Evolutionary conservation across 2,329 filamentous ascomycete species (phyloP), one percentile per base, ranked within the genome.

Genomic region (Penicillium sp.): DNA sequence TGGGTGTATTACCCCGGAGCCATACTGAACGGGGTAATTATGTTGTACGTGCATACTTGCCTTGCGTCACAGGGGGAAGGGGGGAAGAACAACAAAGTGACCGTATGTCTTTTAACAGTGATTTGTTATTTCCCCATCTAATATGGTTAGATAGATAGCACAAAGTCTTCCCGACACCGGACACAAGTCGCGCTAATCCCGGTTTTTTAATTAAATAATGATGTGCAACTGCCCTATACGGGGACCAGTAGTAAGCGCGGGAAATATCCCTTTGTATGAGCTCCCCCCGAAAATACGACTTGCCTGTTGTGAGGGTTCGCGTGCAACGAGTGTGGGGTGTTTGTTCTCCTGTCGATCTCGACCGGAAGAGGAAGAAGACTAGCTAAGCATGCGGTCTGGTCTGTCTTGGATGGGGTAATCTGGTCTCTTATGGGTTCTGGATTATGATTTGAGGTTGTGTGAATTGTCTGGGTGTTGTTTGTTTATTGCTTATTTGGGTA

Each of bases 271-370:
- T 35, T 33, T 35, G 47, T 15, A 23, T 29, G 15, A 42, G 45
- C 9, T 4, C 27, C 10, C 29, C 29, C 29, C 29, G 12, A 12
- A n/a, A 35, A 41, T 52, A 46, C 25, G 17, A 33, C 29, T 43
- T 50, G 47, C 47, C 48, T 40, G 10, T 40, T 41, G 41, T 7
- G 55, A 57, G 15, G 45, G 55, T 54, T 54, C 43, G 35, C 31
- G 42, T 33, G 25, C 27, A 5, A 35, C 1, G 17, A 27, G 29
- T 57, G 55, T 57, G 55, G 55, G 49, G 45, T 35, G 45, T 33
- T 48, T 33, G 35, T 66, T 64, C 64, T 65, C 64, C 64, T 67
- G 64, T 62, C 64, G 64, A 67, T 67, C 64, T 47, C 42, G 47
- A 41, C 42, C 54, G 33, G 55, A 57, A 50, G 29, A 42, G 53